Conservation (phyloP, 495 filamentous ascomycete genomes). For the Hypoxylon lienhwacheense region DNA sequence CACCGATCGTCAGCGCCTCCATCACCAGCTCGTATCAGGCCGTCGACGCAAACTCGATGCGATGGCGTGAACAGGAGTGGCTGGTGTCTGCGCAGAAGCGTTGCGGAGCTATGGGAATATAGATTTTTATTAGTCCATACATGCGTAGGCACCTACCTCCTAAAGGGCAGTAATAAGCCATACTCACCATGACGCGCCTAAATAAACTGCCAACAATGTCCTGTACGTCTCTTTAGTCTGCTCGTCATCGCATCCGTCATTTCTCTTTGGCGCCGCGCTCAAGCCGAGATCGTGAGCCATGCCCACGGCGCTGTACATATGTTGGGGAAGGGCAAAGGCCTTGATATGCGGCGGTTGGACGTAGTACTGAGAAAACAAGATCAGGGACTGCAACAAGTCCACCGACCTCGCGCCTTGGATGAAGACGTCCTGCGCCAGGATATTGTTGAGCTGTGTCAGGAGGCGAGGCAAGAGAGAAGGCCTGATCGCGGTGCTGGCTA, state of each 20-base stretch:
- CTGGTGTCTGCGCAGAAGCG: conserved; percentile 25
- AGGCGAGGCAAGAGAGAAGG: conserved; percentile 16
- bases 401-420: conserved; percentile 25
- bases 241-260: neutral
- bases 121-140: neutral
- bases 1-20: conserved; percentile 11
- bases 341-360: conserved; percentile 23
- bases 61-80: conserved; percentile 17
- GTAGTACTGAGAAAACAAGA: conserved; percentile 31
- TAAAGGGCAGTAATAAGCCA: neutral
- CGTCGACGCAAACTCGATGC: conserved; percentile 6
- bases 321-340: conserved; percentile 26
- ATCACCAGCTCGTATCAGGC: conserved; percentile 2
- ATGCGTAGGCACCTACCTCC: neutral
- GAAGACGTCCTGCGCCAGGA: conserved; percentile 26
- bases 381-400: conserved; percentile 24
- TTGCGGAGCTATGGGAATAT: conserved; percentile 4
- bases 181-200: conserved; percentile 27
- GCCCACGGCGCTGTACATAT: conserved; percentile 27
- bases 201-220: conserved; percentile 26
- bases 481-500: conserved; percentile 19
- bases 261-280: neutral
- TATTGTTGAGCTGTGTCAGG: conserved; percentile 19
- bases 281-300: conserved; percentile 29
- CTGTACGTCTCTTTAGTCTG: conserved; percentile 5